Base-by-base conservation (phyloP, 768 basidiomycete genomes). In the Tephrocybe sp. region DNA sequence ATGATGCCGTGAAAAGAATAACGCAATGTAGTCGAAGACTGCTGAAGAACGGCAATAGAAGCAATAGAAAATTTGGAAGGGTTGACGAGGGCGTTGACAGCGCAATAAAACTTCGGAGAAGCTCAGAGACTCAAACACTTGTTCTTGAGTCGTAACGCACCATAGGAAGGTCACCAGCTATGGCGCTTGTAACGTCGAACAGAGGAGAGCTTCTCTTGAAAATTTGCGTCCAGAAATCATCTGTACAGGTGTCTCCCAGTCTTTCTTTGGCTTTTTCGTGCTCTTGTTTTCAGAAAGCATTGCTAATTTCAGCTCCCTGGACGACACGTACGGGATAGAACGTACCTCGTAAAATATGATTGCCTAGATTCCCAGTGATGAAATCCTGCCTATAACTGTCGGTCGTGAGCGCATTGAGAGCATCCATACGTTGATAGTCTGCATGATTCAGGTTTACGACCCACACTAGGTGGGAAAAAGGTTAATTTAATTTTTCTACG, bases 21-120 rank as follows among this genome's bases (percentile, higher is more conserved):
- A 19, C 64, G 55, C 1, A 77, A 49, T 4, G 54, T 51, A 2
- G 51, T 35, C 1, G 72, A 67, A 0, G 72, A 72, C 41, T 69
- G 65, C 25, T 75, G 72, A 3, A 76, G 60, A 32, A 72, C 68
- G 1, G 73, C 73, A 21, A 76, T 62, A 1, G 69, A 69, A 0
- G 71, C 63, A 12, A 76, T 42, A 2, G 74, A 71, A 39, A 73
- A 69, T 32, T 61, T 60, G 0, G 59, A 47, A 2, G 74, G 73
- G 34, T 61, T 59, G 2, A 68, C 30, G 1, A 72, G 44, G 1
- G 67, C 67, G 21, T 63, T 58, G 6, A 65, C 35, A 0, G 69
- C 72, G 37, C 67, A 75, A 41, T 70, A 76, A 1, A 72, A 50
- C 74, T 76, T 41, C 1, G 9, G 32, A 30, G n/a, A n/a, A 34